These are phyloP conservation scores for Clitocybe nebularis DNA, from an alignment of 1,284 basidiomycete genomes.

Conservation along the genomic window DNA sequence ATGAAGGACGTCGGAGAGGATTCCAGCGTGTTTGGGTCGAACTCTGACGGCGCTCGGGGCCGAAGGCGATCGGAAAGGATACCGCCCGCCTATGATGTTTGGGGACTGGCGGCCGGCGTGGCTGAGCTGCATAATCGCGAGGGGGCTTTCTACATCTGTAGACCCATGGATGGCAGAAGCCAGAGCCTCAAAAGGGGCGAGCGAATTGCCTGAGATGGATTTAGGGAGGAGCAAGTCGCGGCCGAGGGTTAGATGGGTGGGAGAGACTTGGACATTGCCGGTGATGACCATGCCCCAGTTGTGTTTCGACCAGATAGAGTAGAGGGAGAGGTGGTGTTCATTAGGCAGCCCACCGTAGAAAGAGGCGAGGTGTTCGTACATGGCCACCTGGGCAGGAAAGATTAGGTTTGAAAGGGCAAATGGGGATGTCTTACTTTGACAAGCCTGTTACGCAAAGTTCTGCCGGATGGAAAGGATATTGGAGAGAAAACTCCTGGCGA, in stretches of 20 bases:
- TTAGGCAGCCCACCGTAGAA: conserved; percentile 75
- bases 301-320: conserved; percentile 72
- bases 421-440: conserved; percentile 13
- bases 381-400: conserved; percentile 52
- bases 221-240: conserved; percentile 72
- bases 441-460: conserved; percentile 14
- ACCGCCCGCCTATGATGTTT: conserved; percentile 67
- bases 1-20: conserved; percentile 43
- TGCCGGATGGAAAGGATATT: conserved; percentile 17
- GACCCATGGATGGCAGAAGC: conserved; percentile 47
- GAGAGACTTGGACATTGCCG: conserved; percentile 82
- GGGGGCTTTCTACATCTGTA: conserved; percentile 15
- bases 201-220: conserved; percentile 33
- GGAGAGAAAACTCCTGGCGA: conserved; percentile 15
- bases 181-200: conserved; percentile 51
- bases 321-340: conserved; percentile 59
- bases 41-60: conserved; percentile 73
- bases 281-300: conserved; percentile 90
- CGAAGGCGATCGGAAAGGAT: conserved; percentile 54
- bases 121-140: conserved; percentile 80
- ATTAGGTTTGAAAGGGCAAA: neutral
- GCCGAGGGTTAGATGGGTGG: conserved; percentile 72
- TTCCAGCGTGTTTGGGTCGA: conserved; percentile 30
- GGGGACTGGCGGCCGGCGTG: conserved; percentile 87
- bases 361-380: conserved; percentile 80